Percentiles rank a stretch among this genome's conserved stretches.
phyloP scores from a whole-genome alignment of 768 basidiomycete species.

The Amanita rubescens region DNA sequence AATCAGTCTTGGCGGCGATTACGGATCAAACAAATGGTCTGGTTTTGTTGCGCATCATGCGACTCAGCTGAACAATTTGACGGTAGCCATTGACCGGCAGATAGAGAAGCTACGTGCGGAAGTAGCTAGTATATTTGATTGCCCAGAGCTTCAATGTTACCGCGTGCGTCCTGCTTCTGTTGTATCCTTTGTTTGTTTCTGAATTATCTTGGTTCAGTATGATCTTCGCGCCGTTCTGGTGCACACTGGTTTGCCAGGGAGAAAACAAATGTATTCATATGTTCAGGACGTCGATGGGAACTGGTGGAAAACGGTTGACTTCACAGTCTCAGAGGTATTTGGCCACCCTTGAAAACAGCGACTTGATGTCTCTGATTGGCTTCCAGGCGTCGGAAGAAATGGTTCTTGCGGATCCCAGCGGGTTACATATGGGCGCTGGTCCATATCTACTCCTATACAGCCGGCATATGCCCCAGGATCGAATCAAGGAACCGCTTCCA shows the following conservation, averaged over 20 bases:
- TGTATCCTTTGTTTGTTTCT: not conserved
- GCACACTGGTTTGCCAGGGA: conserved; percentile 70
- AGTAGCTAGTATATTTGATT: conserved; percentile 43
- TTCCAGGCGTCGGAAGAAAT: conserved; percentile 61
- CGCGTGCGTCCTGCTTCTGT: conserved; percentile 31
- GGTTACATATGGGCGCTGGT: conserved; percentile 69
- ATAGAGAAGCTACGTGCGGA: conserved; percentile 38
- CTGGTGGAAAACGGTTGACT: conserved; percentile 83
- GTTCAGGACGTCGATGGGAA: conserved; percentile 50
- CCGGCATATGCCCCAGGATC: conserved; percentile 29
- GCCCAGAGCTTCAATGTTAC: conserved; percentile 56
- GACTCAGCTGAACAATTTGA: not conserved
- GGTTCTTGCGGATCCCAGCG: conserved; percentile 61
- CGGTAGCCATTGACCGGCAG: conserved; percentile 45
- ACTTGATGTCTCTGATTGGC: not conserved
- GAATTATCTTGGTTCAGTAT: conserved; percentile 39
- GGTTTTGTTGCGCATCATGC: not conserved
- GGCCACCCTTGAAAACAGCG: not conserved
- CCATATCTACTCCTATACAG: conserved; percentile 76
- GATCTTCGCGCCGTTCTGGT: conserved; percentile 73
- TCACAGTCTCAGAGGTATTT: conserved; percentile 54
- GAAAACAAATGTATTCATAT: conserved; percentile 75
- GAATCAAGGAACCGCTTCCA: conserved; percentile 24
- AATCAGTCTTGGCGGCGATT: conserved; percentile 42
- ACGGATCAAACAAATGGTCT: conserved; percentile 45